These are phyloP conservation scores for Crepidotus variabilis DNA, from an alignment of 768 basidiomycete species.

Conservation along the genomic window DNA sequence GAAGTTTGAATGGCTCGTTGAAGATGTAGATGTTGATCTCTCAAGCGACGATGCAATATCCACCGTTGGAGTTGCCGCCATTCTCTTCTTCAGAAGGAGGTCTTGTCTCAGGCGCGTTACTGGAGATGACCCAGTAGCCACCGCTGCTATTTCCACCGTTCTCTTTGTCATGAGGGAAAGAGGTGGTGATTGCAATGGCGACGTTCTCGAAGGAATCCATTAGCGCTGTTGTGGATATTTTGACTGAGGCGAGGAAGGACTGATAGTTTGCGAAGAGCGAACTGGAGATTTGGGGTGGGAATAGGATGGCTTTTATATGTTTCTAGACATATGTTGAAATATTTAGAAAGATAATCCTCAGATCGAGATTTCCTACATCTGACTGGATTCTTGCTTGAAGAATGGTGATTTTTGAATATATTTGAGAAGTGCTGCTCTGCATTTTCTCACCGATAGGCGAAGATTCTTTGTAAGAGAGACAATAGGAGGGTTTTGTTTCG, in stretches of 20 bases:
- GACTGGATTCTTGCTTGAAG: too few relatives aligned
- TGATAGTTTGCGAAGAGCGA: not conserved
- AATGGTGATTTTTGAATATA: too few relatives aligned
- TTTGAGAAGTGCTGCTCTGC: too few relatives aligned
- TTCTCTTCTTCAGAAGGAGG: not conserved
- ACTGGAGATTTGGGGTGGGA: not conserved
- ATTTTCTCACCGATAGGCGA: too few relatives aligned
- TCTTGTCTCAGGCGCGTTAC: not conserved
- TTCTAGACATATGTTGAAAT: too few relatives aligned
- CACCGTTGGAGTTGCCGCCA: not conserved
- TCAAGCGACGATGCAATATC: not conserved
- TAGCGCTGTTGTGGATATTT: not conserved
- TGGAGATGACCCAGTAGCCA: not conserved
- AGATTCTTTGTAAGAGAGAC: too few relatives aligned
- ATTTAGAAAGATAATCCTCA: too few relatives aligned
- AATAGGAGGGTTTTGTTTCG: too few relatives aligned
- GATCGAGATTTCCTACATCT: too few relatives aligned
- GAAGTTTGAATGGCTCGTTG: not conserved
- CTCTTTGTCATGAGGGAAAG: not conserved
- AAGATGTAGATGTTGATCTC: not conserved
- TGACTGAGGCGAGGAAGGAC: not conserved
- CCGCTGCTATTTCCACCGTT: not conserved
- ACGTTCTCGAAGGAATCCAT: not conserved
- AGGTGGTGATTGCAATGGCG: not conserved
- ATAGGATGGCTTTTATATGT: not conserved